Evolutionary conservation across 306 rosid species (phyloP), one percentile per base, ranked within the genome.

Genomic region (Datisca glomerata): DNA sequence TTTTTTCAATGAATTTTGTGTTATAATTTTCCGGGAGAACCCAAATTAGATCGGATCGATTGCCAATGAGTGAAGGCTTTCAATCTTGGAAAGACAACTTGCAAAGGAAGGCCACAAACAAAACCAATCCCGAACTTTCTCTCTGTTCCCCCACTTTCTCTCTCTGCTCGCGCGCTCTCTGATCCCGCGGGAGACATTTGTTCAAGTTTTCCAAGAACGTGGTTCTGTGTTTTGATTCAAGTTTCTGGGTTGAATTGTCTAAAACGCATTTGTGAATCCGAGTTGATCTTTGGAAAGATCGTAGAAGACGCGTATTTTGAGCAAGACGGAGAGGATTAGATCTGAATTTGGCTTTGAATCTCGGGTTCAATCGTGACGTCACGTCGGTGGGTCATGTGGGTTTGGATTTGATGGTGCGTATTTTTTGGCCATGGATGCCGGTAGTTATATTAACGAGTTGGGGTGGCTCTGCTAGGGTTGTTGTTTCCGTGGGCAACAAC

Each of bases 331-430:
- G 13, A n/a, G 22, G 21, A 8, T 19, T 53, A 18, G 78, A 71
- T 80, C 73, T 55, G 57, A 60, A 49, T 41, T 45, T 20, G 22
- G 24, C 43, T 9, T 12, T 2, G 25, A 34, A 41, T 60, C 54
- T 37, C 16, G 41, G 45, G 47, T 33, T 18, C 49, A 27, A 18
- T 52, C 59, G 22, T 19, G 18, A 59, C 40, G 66, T 51, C 56
- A 61, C 56, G 69, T 56, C 56, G 57, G 67, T 61, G 59, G 63
- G 58, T 60, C n/a, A 37, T 23, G 76, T 35, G 60, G 57, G 64
- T 21, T 62, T 46, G 74, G 83, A 75, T 80, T 81, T 75, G 71
- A 80, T 80, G 93, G 56, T 74, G 78, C 59, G 62, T 60, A 62
- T 53, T 65, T 49, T 53, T 64, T 51, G 54, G 67, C 60, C 68